Percentiles rank a stretch among this genome's conserved stretches.
phyloP scores from a whole-genome alignment of 331 rosid genomes.

The Telfairia occidentalis region DNA sequence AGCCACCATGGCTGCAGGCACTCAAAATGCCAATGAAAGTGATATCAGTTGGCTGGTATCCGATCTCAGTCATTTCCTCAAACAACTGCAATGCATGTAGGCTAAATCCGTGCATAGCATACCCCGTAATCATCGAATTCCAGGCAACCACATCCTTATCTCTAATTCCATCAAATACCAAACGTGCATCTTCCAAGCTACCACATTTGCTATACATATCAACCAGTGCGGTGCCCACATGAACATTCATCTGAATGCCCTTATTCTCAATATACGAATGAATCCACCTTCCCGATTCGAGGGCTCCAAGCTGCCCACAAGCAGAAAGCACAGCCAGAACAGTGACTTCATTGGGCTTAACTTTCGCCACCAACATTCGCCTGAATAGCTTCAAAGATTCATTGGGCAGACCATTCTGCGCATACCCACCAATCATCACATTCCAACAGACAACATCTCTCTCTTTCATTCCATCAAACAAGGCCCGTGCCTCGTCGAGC shows the following conservation, averaged over 20 bases:
- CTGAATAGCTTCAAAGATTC: constrained; percentile 53
- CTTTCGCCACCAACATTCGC: constrained; percentile 42
- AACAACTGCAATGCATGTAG: constrained; percentile 54
- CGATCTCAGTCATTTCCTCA: constrained; percentile 33
- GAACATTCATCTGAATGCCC: constrained; percentile 34
- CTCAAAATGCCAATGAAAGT: constrained; percentile 60
- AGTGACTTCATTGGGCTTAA: constrained; percentile 55
- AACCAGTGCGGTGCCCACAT: constrained; percentile 58
- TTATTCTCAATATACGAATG: constrained; percentile 45
- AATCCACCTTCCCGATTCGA: constrained; percentile 75
- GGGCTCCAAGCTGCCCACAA: constrained; percentile 73
- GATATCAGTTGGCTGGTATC: constrained; percentile 43
- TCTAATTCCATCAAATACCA: constrained; percentile 40
- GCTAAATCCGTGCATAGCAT: constrained; percentile 60
- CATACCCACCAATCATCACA: constrained; percentile 72
- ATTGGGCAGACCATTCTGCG: constrained; percentile 56
- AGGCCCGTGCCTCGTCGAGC: constrained; percentile 39
- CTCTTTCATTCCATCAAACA: constrained; percentile 44
- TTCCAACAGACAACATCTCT: constrained; percentile 80
- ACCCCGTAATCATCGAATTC: constrained; percentile 73
- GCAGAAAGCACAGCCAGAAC: constrained; percentile 58
- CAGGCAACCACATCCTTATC: constrained; percentile 61
- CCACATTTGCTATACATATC: constrained; percentile 84
- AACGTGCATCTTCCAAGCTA: constrained; percentile 53
- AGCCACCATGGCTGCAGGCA: constrained; percentile 68